Percentiles rank a stretch among this genome's conserved stretches.
Evolutionary conservation across 495 filamentous ascomycete genomes (phyloP).

Genomic region (Clavariopsis aquatica): DNA sequence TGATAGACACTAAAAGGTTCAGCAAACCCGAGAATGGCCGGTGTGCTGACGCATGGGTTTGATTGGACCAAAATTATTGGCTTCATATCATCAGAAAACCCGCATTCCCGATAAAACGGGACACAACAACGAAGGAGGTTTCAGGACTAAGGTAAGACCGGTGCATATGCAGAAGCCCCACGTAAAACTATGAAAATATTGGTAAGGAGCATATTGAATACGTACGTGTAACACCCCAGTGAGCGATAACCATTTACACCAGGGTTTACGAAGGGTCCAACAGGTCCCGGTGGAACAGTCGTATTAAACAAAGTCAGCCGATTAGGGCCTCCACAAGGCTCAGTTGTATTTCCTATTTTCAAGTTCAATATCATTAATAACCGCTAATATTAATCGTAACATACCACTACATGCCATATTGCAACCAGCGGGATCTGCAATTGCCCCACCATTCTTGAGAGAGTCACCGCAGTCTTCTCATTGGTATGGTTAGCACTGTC

Average conservation of each 20-base stretch:
- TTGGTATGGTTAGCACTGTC: background rate
- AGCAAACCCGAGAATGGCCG: conserved; percentile 5
- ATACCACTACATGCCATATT: conserved; percentile 33
- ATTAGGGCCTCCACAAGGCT: conserved; percentile 31
- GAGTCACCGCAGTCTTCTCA: conserved; percentile 27
- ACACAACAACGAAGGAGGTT: background rate
- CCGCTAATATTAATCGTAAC: background rate
- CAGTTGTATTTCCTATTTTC: conserved; percentile 21
- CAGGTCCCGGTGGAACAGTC: conserved; percentile 15
- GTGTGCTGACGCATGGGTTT: background rate
- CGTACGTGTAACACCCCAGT: conserved; percentile 34
- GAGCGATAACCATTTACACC: conserved; percentile 27
- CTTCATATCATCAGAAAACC: background rate
- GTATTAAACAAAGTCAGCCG: conserved; percentile 33
- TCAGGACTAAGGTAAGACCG: background rate
- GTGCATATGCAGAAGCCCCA: background rate
- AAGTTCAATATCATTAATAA: background rate
- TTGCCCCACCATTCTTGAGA: conserved; percentile 2
- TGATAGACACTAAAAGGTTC: conserved; percentile 2
- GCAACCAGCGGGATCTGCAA: conserved; percentile 15
- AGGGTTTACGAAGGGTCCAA: conserved; percentile 30
- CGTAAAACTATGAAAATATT: background rate
- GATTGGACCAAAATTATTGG: background rate
- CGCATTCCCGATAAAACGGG: background rate
- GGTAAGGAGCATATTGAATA: background rate